Percentiles rank a stretch among this genome's conserved stretches.
Conservation (phyloP, 345 rosid genomes). For the Reutealis trisperma region DNA sequence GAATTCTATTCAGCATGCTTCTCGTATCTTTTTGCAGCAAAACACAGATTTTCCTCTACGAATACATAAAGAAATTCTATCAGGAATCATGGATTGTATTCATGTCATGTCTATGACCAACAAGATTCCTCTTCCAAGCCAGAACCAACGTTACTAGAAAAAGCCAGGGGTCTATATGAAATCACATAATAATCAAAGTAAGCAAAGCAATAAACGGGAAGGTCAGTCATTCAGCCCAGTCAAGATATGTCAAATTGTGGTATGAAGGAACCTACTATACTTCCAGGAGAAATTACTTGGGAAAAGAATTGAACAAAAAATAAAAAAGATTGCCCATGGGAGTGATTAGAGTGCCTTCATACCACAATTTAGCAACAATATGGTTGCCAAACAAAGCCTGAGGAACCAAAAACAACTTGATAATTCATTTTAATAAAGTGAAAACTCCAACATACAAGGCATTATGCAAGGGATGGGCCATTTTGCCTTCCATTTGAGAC, state of each 20-base stretch:
- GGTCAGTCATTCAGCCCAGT: background rate
- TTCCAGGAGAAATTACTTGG: too few relatives aligned
- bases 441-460: background rate
- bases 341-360: background rate
- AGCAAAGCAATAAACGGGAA: too few relatives aligned
- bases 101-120: background rate
- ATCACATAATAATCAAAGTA: background rate
- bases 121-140: background rate
- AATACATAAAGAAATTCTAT: background rate
- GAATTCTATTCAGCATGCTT: too few relatives aligned
- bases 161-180: background rate
- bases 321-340: background rate
- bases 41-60: too few relatives aligned
- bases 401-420: background rate
- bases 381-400: background rate
- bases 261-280: too few relatives aligned
- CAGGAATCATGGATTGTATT: background rate
- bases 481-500: slow-evolving; percentile 47
- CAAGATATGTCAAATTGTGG: too few relatives aligned
- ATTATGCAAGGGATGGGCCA: slow-evolving; percentile 30
- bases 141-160: background rate
- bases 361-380: background rate
- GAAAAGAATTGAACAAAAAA: too few relatives aligned
- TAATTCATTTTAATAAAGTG: background rate
- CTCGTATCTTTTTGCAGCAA: too few relatives aligned